These are phyloP conservation scores for Eucalyptus pauciflora DNA, from an alignment of 345 rosid species.

Conservation along the genomic window DNA sequence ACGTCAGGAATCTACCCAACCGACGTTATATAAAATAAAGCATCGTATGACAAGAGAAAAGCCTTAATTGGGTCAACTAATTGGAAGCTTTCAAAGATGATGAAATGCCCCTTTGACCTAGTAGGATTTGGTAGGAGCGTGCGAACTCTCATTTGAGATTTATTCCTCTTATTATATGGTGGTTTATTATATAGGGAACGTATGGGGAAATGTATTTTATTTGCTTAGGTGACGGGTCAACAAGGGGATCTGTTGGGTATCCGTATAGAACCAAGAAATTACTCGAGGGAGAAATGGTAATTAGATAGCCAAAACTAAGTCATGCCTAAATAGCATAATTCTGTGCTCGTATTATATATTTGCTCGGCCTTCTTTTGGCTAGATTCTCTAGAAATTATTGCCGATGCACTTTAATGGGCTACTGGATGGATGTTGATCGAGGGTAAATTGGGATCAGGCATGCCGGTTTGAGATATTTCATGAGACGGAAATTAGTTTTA, in stretches of 20 bases:
- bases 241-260: neutral
- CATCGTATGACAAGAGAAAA: neutral
- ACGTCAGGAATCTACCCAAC: neutral
- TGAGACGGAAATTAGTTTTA: neutral
- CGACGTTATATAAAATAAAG: neutral
- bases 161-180: neutral
- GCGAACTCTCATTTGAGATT: neutral
- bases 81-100: neutral
- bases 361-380: neutral
- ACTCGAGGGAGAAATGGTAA: neutral
- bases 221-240: neutral
- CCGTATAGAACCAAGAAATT: neutral
- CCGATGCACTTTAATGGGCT: neutral
- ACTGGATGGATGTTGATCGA: accelerated
- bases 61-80: neutral
- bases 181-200: neutral
- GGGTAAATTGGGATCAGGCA: accelerated
- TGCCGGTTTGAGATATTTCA: accelerated
- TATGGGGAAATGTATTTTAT: neutral
- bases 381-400: neutral
- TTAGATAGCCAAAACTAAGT: neutral
- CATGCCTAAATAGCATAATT: neutral
- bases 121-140: neutral
- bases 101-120: neutral
- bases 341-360: neutral